A percentile compares a stretch with the other conserved stretches of the same genome.
phyloP scores from a whole-genome alignment of 768 basidiomycete genomes.

The Russula earlei region DNA sequence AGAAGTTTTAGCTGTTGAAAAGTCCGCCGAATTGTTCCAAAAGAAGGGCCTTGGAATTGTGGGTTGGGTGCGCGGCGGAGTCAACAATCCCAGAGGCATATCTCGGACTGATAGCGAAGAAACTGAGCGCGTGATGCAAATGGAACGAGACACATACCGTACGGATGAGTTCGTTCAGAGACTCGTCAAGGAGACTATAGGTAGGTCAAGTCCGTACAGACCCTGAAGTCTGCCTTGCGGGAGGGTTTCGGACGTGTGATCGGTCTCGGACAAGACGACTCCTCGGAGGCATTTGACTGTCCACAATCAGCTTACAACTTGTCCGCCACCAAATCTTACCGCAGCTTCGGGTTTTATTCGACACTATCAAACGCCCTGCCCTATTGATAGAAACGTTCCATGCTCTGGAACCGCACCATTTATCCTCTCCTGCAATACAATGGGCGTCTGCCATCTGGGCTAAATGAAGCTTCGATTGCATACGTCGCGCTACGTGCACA shows the following conservation, averaged over 20 bases:
- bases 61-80: conserved; percentile 48
- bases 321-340: too few relatives aligned
- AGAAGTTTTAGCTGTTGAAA: too few relatives aligned
- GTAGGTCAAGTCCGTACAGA: conserved; percentile 13
- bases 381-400: too few relatives aligned
- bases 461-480: conserved; percentile 70
- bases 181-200: conserved; percentile 13
- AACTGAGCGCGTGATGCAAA: conserved; percentile 6
- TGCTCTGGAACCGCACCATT: conserved; percentile 64
- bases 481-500: conserved; percentile 70
- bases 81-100: conserved; percentile 42
- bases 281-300: conserved; percentile 30
- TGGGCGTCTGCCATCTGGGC: conserved; percentile 54
- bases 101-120: conserved; percentile 33
- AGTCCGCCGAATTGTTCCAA: too few relatives aligned
- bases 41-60: too few relatives aligned
- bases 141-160: conserved; percentile 11
- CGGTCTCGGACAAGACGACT: conserved; percentile 21
- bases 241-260: conserved; percentile 18
- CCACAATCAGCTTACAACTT: conserved; percentile 40
- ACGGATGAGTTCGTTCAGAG: conserved; percentile 5
- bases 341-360: too few relatives aligned
- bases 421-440: conserved; percentile 60
- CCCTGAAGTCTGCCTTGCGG: neutral
- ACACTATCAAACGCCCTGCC: too few relatives aligned